Base-by-base conservation (phyloP, 805 yeast genomes). In the Millerozyma acaciae region DNA sequence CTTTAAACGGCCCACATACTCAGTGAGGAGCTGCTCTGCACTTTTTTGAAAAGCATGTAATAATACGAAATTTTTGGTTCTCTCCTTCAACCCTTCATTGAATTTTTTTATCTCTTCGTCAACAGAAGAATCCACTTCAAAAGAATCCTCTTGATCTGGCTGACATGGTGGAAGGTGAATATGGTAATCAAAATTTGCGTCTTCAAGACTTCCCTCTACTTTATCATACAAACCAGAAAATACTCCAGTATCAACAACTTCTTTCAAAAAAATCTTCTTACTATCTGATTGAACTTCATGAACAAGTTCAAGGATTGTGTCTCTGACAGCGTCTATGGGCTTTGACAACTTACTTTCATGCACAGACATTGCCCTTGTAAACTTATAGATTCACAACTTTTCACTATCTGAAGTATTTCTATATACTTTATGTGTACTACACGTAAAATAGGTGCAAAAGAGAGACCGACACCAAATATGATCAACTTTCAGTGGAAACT, bases 41-140 rank as follows among this genome's bases (percentile, higher is more conserved):
- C 44, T 34, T 12, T 30, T 38, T 31, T 51, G 51, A 39, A 60
- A 50, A 5, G 56, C 50, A 26, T 44, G 41, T 4, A 40, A 37
- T 10, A 51, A 22, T 4, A 60, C 36, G 14, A 45, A 45, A 8
- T 51, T 54, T n/a, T 38, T 39, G 3, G 51, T 35, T 25, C 44
- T 48, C n/a, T 39, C 41, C 10, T 40, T 46, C 14, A 60, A 34
- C 1, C 44, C 49, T 2, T 35, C 35, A 30, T 58, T 53, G 40
- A 59, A 61, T 5, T 38, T 40, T 6, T 24, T 35, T 2, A 50
- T 33, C 8, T 53, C 50, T 5, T 28, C 36, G 12, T 26, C n/a
- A n/a, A n/a, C n/a, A n/a, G n/a, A n/a, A 34, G 3, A 28, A 10
- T 12, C 31, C n/a, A 13, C 26, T 8, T 26, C 26, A 16, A 16